Evolutionary conservation across 441 rosid genomes (phyloP), one percentile per base, ranked within the genome.

Genomic region (Euphorbia celastroides): DNA sequence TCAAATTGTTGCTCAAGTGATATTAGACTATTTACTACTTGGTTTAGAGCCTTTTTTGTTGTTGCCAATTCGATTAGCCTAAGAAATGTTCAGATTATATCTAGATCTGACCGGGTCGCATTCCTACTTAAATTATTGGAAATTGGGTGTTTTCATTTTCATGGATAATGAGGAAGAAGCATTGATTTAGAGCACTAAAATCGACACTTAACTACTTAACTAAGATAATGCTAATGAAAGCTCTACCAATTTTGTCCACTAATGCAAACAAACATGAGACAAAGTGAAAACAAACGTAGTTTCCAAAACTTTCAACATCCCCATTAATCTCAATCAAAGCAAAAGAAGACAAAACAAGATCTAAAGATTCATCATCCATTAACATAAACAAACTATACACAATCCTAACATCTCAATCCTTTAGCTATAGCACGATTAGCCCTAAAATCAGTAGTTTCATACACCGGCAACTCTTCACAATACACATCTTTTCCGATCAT

Each of bases 391-490:
- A 2, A 46, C 19, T 46, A 12, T 34, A 46, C 1, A 46, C 52
- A 46, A 1, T 46, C 51, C 68, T 81, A 83, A 77, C 77, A 55
- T 23, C 82, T 74, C 70, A 86, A 68, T 73, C 90, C 85, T 77
- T 80, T 83, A 61, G 93, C 87, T 57, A 88, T 85, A 67, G 90
- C 87, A 60, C 88, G 89, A 81, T 88, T 89, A 28, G 80, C 80
- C 59, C 72, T 81, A 12, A 86, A 68, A 83, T 78, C 84, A 28
- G 98, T 92, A 19, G 96, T 88, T 77, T 88, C 98, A 68, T 89
- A 92, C 55, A 92, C 96, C 0, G 98, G 96, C 57, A 92, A 72
- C 70, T 92, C 97, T 69, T 87, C 84, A 12, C 79, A 52, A 61
- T 87, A 91, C 82, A 84, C 76, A 48, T 86, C 70, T 30, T 73